Evolutionary conservation across 805 yeast species (phyloP), one percentile per base, ranked within the genome.

Genomic region (Schizosaccharomyces osmophilus): DNA sequence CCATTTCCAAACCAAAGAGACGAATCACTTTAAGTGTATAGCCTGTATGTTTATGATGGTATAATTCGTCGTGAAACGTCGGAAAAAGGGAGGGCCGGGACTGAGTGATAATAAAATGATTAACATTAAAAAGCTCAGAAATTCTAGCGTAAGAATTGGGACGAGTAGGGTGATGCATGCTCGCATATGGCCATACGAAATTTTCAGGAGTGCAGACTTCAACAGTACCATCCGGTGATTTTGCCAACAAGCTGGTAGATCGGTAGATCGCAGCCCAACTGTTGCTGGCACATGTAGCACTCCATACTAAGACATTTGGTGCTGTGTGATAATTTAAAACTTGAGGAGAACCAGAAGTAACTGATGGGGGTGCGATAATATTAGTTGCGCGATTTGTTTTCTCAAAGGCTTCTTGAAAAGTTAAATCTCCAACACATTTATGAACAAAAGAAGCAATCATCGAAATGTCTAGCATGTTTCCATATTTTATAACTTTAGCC

Each of bases 41-140:
- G 13, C 31, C 57, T 6, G 31, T 17, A 26, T 24, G 19, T 3
- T 17, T 17, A 26, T 51, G 57, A 51, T 51, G 57, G 26, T 51
- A 29, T 8, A 51, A 29, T 29, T 51, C 57, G 22, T 51, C 57
- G 26, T 29, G n/a, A 24, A 51, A 24, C 3, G 61, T 90, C 78
- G 0, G 98, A 97, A 2, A 85, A 86, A n/a, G 93, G 95, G 70
- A 93, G 98, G 0, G 97, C 95, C 68, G 94, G 93, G 1, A 93
- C 97, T 93, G 99, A 58, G 95, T 90, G 0, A 97, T 97, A 66
- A 93, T 87, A 64, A 93, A 89, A 70, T 93, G 96, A 70, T 93
- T 95, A 36, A 93, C 96, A 68, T 93, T 93, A 71, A 93, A 93
- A 95, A 93, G 88, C 69, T 93, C 98, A 26, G 94, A 84, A 29